Evolutionary conservation across 2,329 filamentous ascomycete genomes (phyloP).

Genomic region (Sporothrix variecibatus): DNA sequence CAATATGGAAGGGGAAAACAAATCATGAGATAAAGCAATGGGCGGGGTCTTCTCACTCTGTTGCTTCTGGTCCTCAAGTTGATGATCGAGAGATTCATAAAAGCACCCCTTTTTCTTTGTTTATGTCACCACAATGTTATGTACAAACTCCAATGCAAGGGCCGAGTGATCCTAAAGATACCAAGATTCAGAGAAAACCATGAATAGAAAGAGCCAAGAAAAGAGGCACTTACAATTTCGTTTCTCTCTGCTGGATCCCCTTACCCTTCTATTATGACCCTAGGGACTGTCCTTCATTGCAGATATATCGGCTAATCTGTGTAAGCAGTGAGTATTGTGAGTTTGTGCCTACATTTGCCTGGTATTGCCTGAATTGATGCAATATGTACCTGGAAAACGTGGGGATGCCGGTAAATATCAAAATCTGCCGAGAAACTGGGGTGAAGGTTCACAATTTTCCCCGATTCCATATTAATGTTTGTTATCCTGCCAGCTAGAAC

Average conservation of each 20-base stretch:
- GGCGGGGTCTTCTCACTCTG: background rate
- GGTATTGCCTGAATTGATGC: background rate
- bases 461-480: background rate
- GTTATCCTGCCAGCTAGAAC: background rate
- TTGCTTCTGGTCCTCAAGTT: background rate
- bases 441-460: background rate
- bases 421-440: background rate
- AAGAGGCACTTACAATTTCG: background rate
- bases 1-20: constrained; percentile 2
- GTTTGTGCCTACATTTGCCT: background rate
- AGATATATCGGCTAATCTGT: background rate
- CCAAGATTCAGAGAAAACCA: background rate
- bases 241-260: background rate
- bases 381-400: constrained; percentile 12
- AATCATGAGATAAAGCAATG: background rate
- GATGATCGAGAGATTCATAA: too few species aligned
- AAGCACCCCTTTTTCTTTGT: too few species aligned
- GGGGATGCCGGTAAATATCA: background rate
- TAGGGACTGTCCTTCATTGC: background rate
- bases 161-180: background rate
- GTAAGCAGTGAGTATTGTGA: background rate
- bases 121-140: too few species aligned
- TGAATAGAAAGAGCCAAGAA: background rate
- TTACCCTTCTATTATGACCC: background rate
- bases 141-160: background rate